phyloP scores from a whole-genome alignment of 2,329 filamentous ascomycete genomes.

The Lasiodiplodia theobromae region DNA sequence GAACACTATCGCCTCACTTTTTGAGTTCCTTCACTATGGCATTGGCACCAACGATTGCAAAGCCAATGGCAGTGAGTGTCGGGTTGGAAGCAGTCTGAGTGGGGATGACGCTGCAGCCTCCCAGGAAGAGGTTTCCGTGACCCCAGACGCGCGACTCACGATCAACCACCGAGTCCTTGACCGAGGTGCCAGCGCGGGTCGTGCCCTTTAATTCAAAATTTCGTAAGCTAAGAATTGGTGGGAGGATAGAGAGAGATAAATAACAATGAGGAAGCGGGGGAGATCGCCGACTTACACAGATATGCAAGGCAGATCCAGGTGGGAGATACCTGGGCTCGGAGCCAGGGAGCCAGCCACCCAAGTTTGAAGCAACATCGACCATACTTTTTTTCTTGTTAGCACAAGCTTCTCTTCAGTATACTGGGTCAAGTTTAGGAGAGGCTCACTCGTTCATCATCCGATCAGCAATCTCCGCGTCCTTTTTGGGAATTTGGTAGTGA shows the following conservation, averaged over 20 bases:
- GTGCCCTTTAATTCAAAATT: neutral
- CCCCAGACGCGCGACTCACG: neutral
- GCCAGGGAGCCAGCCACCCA: conserved; percentile 5
- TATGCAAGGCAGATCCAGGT: neutral
- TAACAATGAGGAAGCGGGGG: neutral
- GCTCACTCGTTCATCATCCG: neutral
- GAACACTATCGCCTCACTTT: neutral
- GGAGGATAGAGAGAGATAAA: neutral
- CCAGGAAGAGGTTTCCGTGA: neutral
- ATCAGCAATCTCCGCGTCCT: neutral
- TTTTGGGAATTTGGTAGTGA: neutral
- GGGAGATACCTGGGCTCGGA: neutral
- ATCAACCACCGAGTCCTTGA: neutral
- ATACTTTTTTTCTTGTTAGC: neutral
- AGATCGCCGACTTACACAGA: neutral
- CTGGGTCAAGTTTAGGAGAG: too few relatives aligned
- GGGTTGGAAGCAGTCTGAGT: neutral
- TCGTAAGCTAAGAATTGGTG: neutral
- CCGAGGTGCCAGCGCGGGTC: neutral
- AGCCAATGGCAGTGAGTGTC: neutral
- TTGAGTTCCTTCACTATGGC: neutral
- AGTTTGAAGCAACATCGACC: neutral
- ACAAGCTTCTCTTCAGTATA: neutral
- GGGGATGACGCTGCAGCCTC: conserved; percentile 2
- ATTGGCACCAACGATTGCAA: neutral